phyloP scores from a whole-genome alignment of 2,329 filamentous ascomycete genomes.

The Byssothecium circinans region DNA sequence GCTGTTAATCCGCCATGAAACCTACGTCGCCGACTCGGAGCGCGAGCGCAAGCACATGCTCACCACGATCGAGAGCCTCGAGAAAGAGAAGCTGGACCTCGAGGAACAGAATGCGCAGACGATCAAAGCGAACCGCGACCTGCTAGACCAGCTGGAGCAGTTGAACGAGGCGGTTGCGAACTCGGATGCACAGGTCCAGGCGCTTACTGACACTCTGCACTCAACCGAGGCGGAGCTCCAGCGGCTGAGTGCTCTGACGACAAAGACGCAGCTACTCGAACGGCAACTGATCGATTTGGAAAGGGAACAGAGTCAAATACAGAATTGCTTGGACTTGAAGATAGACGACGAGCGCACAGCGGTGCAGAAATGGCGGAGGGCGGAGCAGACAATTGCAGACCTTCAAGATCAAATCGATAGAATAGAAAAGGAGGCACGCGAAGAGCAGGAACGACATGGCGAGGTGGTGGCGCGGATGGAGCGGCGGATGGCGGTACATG shows the following conservation, averaged over 20 bases:
- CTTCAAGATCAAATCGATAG: constrained; percentile 85
- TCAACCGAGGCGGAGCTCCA: constrained; percentile 77
- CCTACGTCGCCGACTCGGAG: constrained; percentile 91
- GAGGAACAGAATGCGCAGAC: constrained; percentile 76
- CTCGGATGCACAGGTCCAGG: constrained; percentile 77
- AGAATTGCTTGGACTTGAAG: constrained; percentile 66
- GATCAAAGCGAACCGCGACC: constrained; percentile 77
- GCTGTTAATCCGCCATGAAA: constrained; percentile 86
- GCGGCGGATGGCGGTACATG: constrained; percentile 77
- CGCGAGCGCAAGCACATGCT: constrained; percentile 75
- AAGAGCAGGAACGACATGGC: constrained; percentile 78
- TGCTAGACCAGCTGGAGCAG: constrained; percentile 81
- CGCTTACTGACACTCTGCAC: constrained; percentile 73
- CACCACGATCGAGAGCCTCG: constrained; percentile 72
- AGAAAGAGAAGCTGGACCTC: constrained; percentile 67
- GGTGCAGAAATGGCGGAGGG: constrained; percentile 79
- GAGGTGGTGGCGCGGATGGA: constrained; percentile 85
- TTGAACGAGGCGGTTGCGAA: constrained; percentile 78
- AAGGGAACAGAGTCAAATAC: constrained; percentile 74
- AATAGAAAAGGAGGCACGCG: constrained; percentile 79
- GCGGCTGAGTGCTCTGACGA: constrained; percentile 71
- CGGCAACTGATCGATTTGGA: constrained; percentile 78
- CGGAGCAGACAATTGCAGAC: constrained; percentile 75
- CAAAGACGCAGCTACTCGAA: constrained; percentile 77
- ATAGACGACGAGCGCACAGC: constrained; percentile 78